Conservation (phyloP, 2,329 filamentous ascomycete genomes). For the Neonectria neomacrospora region DNA sequence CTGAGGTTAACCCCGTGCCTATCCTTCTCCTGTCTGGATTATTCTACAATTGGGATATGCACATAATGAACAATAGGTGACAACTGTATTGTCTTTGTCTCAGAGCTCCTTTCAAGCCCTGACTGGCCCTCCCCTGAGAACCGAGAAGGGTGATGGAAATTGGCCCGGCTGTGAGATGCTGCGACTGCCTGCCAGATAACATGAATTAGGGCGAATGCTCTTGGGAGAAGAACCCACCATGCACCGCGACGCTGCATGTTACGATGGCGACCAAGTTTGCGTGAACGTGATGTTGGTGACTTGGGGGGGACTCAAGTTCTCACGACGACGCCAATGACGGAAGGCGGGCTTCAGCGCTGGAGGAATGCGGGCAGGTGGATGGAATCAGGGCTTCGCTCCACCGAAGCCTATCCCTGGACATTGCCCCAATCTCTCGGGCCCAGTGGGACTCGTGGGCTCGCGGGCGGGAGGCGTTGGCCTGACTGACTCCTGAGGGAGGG, state of each 20-base stretch:
- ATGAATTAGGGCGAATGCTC: constrained; percentile 14
- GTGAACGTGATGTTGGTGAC: constrained; percentile 23
- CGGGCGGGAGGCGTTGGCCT: constrained; percentile 30
- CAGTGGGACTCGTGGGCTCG: constrained; percentile 31
- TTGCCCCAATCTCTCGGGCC: constrained; percentile 41
- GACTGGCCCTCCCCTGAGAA: constrained; percentile 2
- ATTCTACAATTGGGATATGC: constrained; percentile 27
- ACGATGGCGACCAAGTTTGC: constrained; percentile 39
- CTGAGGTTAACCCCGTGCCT: constrained; percentile 12
- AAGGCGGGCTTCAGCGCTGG: constrained; percentile 9
- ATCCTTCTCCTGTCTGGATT: constrained; percentile 1
- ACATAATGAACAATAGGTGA: constrained; percentile 31
- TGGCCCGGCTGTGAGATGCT: constrained; percentile 30
- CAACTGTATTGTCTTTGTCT: constrained; percentile 35
- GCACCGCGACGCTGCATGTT: constrained; percentile 34
- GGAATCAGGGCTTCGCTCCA: not conserved
- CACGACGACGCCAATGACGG: constrained; percentile 33
- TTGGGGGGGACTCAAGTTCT: constrained; percentile 17
- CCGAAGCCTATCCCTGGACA: constrained; percentile 16
- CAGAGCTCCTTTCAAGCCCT: constrained; percentile 33
- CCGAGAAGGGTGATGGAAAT: constrained; percentile 39
- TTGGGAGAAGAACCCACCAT: constrained; percentile 25
- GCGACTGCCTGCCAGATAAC: constrained; percentile 12
- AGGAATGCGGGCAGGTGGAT: constrained; percentile 23
- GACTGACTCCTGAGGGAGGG: constrained; percentile 18